Base-by-base conservation (phyloP, 495 filamentous ascomycete genomes). In the Penicillium desertorum region DNA sequence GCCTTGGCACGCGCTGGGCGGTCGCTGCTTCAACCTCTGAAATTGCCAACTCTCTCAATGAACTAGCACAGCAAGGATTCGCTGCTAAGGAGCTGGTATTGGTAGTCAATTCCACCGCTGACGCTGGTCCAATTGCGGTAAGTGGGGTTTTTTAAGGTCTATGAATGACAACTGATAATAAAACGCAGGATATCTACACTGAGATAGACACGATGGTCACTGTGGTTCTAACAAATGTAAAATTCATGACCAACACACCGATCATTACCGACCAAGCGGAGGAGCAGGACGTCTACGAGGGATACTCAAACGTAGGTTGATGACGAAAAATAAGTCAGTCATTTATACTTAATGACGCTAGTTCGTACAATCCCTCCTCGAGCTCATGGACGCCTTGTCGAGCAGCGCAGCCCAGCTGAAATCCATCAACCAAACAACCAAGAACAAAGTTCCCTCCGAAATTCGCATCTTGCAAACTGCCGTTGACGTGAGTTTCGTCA, bases 11-110 rank as follows among this genome's bases (percentile, higher is more conserved):
- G 43, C 49, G 17, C 56, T 53, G 43, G 23, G 25, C 29, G 17
- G 23, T 59, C 49, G 56, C 56, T 47, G 50, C 56, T 34, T 47
- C 23, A 14, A 48, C 56, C 5, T 43, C 56, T 48, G 49, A 59
- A 48, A 59, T 59, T 25, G 56, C 56, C 49, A 54, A 59, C 49
- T 59, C 56, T 47, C 56, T 59, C 43, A 59, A 59, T 42, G 56
- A 59, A 42, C 44, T 59, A 53, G 56, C 56, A 48, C 56, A 53
- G 43, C 56, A 59, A 53, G 56, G 49, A 42, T 59, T 53, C 27
- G 49, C 56, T 39, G 43, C 25, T 10, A 53, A 59, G 43, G 12
- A 29, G 19, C 56, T 59, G 14, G 56, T 59, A 42, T 41, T 54
- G 32, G 23, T 43, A 53, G 43, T 59, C 23, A 53, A 59, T 42